Evolutionary conservation across 176 grass and related monocot species (phyloP), one percentile per base, ranked within the genome.

Genomic region (Bonia amplexicaulis): DNA sequence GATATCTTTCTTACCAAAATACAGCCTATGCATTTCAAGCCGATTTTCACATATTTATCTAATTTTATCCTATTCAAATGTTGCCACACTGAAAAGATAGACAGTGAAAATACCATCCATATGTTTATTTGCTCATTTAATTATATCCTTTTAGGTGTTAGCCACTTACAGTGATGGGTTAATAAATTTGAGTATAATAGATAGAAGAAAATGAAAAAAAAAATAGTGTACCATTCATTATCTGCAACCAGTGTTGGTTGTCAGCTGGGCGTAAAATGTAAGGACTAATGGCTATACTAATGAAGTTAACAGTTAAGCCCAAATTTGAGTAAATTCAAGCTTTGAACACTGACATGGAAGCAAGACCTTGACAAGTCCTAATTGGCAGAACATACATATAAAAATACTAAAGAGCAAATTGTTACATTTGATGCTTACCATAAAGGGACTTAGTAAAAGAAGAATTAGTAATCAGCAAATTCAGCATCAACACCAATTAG

Each of bases 81-180:
- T 11, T 9, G 2, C 19, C 10, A 35, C 40, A 71, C 11, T 86
- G 37, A 86, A 85, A 85, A 81, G 19, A 7, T 40, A 60, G 33
- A 62, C 12, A 79, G 20, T 7, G 19, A 14, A 79, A 80, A 80
- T 7, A 58, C 0, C 19, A 0, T 58, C 14, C 19, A 65, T 12
- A 67, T 16, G 72, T 22, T 48, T 53, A 22, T 76, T 84, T 75
- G 20, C 27, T 84, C 44, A 65, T 27, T 53, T 81, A 68, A 46
- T n/a, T 55, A 51, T n/a, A 55, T 10, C 16, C 29, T 6, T 42
- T 76, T 20, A 52, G 33, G 33, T 66, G 6, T 16, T 53, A 66
- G 22, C 20, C 7, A 9, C 48, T 84, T 66, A 49, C 46, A 66
- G 40, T 67, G 27, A 11, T 20, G 7, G 22, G 10, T 25, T 29